Percentiles rank a stretch among this genome's conserved stretches.
phyloP scores from a whole-genome alignment of 164 flowering plant genomes.

The Paratinospora sagittata region DNA sequence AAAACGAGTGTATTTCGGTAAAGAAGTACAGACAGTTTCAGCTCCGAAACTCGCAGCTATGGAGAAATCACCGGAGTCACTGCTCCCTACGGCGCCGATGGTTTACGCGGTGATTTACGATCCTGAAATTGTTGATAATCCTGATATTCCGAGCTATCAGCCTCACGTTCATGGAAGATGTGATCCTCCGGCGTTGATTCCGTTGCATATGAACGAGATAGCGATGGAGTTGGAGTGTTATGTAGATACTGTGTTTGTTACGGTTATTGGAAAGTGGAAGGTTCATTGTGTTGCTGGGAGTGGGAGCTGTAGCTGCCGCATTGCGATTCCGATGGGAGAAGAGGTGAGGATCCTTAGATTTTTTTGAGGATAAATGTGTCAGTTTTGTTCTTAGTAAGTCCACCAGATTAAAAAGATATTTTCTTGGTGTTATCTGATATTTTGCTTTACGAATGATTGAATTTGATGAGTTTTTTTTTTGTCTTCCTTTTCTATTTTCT shows the following conservation, averaged over 20 bases:
- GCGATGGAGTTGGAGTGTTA: constrained; percentile 48
- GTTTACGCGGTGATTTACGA: constrained; percentile 72
- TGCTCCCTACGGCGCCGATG: constrained; percentile 73
- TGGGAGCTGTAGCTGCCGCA: constrained; percentile 6
- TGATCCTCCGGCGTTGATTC: constrained; percentile 87
- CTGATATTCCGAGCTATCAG: constrained; percentile 95
- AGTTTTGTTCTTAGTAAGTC: background rate
- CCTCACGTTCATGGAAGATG: constrained; percentile 90
- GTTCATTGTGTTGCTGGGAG: constrained; percentile 62
- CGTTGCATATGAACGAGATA: constrained; percentile 72
- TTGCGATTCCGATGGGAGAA: constrained; percentile 12
- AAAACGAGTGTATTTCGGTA: constrained; percentile 65
- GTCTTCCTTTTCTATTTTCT: background rate
- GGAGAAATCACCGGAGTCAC: constrained; percentile 33
- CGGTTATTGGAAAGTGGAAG: constrained; percentile 64
- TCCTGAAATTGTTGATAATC: constrained; percentile 84
- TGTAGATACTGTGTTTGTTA: constrained; percentile 59
- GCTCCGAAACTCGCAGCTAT: constrained; percentile 42
- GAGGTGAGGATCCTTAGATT: constrained; percentile 1
- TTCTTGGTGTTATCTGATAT: background rate
- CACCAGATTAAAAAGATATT: too few relatives aligned
- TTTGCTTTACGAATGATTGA: background rate
- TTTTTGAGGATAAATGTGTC: background rate
- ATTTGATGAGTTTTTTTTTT: background rate
- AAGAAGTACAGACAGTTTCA: constrained; percentile 52